Evolutionary conservation across 495 filamentous ascomycete genomes (phyloP).

Genomic region (Penicillium soppii): DNA sequence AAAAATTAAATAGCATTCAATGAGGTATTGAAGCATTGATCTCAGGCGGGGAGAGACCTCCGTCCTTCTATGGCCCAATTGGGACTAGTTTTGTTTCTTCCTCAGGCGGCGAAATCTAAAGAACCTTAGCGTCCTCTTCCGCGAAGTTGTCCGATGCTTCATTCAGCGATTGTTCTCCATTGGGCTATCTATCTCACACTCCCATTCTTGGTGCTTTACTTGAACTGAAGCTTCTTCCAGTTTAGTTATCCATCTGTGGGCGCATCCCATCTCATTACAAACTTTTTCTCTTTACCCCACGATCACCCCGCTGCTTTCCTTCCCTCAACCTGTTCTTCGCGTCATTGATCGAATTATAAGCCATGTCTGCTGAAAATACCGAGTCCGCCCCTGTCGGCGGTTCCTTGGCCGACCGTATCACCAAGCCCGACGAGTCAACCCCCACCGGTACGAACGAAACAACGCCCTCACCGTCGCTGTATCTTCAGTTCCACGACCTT

Average conservation of each 20-base stretch:
- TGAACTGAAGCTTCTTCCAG: no score
- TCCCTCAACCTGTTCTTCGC: not conserved
- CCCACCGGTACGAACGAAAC: slow-evolving; percentile 29
- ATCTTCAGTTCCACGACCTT: not conserved
- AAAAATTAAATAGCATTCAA: not conserved
- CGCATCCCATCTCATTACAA: not conserved
- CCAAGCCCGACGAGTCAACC: slow-evolving; percentile 39
- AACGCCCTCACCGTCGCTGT: slow-evolving; percentile 10
- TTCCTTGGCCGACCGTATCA: slow-evolving; percentile 64
- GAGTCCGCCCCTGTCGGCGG: slow-evolving; percentile 25
- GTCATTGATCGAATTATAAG: not conserved
- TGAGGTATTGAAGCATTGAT: slow-evolving; percentile 14
- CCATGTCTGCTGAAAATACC: slow-evolving; percentile 36
- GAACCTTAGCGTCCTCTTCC: not conserved
- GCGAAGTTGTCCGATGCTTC: not conserved
- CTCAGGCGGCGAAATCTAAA: slow-evolving; percentile 7
- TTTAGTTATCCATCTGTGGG: no score
- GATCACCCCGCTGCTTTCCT: not conserved
- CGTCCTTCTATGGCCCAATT: slow-evolving; percentile 11
- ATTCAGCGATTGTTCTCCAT: not conserved
- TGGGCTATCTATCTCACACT: not conserved
- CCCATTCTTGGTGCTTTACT: not conserved
- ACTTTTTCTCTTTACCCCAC: not conserved
- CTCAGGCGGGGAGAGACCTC: slow-evolving; percentile 38
- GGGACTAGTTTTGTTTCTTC: slow-evolving; percentile 6